Base-by-base conservation (phyloP, 306 rosid species). In the Glycine tomentella region DNA sequence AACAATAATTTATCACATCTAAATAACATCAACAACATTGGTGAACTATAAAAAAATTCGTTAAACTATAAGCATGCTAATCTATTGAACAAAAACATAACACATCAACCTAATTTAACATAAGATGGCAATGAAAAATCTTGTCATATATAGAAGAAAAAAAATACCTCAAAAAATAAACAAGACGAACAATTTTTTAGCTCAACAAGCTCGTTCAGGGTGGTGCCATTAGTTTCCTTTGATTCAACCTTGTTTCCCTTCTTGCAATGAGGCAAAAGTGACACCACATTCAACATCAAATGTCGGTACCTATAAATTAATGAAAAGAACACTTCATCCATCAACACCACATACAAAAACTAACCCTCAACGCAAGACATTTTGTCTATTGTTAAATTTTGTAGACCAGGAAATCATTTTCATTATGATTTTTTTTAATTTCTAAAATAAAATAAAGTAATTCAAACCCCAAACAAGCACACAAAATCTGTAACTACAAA, bases 201-300 rank as follows among this genome's bases (percentile, higher is more conserved):
- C 88, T 95, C 98, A n/a, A 91, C 98, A 58, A 95, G 95, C 85
- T 95, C 97, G 1, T 95, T 95, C 75, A 95, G 74, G 2, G 97
- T 90, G 9, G 95, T 88, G 4, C 97, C 97, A 52, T 95, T 94
- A 52, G 89, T 92, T 51, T 90, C 88, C 86, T 86, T 92, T 2
- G 97, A 89, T 83, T 95, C 98, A 31, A 95, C 92, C 89, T 95
- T 95, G 87, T 83, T 95, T 70, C 92, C 98, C 94, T 90, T 95
- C 91, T 95, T 95, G 81, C 91, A 88, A 52, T 95, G 98, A 17
- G 98, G 98, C 85, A 95, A 80, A 62, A 95, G 87, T 8, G 97
- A 92, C 56, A 91, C 97, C 82, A 95, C 13, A 78, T 95, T 95
- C 92, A 92, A 86, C 98, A 95, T 92, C 85, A 95, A 82, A 87